phyloP scores from a whole-genome alignment of 208 protist genomes.

The Wallacemonas sp. region DNA sequence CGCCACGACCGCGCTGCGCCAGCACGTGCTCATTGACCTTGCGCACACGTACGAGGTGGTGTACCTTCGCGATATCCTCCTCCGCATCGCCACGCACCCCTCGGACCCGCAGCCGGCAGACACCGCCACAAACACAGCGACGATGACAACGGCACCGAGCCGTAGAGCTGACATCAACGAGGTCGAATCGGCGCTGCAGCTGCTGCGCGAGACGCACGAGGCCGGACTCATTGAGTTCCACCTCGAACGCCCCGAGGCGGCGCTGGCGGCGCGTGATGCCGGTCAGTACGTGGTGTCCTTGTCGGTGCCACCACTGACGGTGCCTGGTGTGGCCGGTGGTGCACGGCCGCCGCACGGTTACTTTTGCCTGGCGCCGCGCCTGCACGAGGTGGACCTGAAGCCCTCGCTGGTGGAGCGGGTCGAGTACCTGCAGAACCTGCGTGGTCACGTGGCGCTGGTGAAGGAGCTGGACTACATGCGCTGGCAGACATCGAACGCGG shows the following conservation, averaged over 20 bases:
- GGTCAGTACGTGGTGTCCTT: conserved; percentile 11
- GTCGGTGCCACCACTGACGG: conserved; percentile 12
- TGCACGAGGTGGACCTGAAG: conserved; percentile 6
- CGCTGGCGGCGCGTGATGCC: background rate
- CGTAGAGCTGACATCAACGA: conserved; percentile 1
- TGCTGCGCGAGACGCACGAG: conserved; percentile 45
- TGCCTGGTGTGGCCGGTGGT: conserved; percentile 17
- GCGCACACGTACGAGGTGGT: conserved; percentile 39
- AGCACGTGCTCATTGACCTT: conserved; percentile 41
- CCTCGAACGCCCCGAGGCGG: background rate
- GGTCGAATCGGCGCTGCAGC: conserved; percentile 15
- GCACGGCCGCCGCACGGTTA: background rate
- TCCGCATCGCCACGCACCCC: conserved; percentile 12
- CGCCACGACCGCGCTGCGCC: conserved; percentile 26
- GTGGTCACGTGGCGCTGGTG: background rate
- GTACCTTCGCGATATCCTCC: conserved; percentile 29
- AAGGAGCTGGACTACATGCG: conserved; percentile 5
- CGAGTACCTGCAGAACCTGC: conserved; percentile 15
- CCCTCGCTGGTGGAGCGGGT: conserved; percentile 8
- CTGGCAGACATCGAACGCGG: background rate
- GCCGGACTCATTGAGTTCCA: conserved; percentile 20
- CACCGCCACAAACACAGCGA: background rate
- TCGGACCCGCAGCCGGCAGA: conserved; percentile 3
- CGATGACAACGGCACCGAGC: background rate
- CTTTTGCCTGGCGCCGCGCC: conserved; percentile 17